Percentiles rank a stretch among this genome's conserved stretches.
Evolutionary conservation across 1,139 yeast genomes (phyloP).

Genomic region (Meyerozyma athensensis): DNA sequence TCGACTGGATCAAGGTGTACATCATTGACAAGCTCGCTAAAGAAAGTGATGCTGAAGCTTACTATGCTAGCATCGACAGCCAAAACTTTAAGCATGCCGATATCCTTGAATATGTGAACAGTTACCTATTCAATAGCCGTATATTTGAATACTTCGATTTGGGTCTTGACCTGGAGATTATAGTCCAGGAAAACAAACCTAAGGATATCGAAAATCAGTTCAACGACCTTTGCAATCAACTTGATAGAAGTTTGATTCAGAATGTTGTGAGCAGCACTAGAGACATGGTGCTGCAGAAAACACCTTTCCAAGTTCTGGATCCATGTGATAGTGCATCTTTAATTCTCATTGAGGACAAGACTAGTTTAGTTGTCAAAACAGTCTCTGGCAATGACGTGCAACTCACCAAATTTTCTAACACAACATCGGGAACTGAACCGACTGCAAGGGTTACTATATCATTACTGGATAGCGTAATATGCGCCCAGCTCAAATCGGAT

Average conservation of each 20-base stretch:
- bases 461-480: neutral
- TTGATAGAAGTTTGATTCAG: neutral
- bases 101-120: conserved; percentile 28
- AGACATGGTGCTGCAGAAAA: neutral
- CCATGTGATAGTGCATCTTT: neutral
- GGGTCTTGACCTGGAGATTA: conserved; percentile 13
- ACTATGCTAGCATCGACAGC: conserved; percentile 15
- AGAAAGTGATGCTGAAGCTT: conserved; percentile 31
- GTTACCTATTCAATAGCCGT: conserved; percentile 21
- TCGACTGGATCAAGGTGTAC: conserved; percentile 20
- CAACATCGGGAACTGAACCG: neutral
- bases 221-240: neutral
- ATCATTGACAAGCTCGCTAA: conserved; percentile 33
- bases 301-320: neutral
- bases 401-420: neutral
- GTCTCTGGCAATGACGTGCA: neutral
- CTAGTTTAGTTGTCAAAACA: neutral
- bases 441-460: neutral
- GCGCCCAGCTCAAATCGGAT: neutral
- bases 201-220: neutral
- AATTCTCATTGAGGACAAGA: neutral
- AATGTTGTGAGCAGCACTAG: neutral
- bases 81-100: conserved; percentile 20
- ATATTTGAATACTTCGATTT: conserved; percentile 22
- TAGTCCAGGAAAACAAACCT: neutral